Percentiles rank a stretch among this genome's conserved stretches.
These are phyloP conservation scores for Cyclotella atomus DNA, from an alignment of 108 stramenopile genomes.

Conservation along the genomic window DNA sequence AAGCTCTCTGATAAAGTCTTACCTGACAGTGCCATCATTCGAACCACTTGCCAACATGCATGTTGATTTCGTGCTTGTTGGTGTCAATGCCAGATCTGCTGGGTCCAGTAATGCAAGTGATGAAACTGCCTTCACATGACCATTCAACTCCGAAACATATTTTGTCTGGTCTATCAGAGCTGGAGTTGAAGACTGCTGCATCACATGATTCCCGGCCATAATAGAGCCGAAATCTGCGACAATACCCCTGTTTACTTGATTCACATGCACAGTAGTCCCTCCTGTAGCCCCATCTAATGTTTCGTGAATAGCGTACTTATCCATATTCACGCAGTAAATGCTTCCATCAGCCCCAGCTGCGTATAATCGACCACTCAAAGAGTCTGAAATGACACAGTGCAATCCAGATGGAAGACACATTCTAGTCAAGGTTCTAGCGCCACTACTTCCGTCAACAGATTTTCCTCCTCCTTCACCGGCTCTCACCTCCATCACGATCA, in stretches of 20 bases:
- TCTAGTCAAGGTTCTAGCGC: slow-evolving; percentile 57
- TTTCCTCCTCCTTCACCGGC: neutral
- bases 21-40: slow-evolving; percentile 66
- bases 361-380: slow-evolving; percentile 58
- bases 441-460: neutral
- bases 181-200: neutral
- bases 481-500: slow-evolving; percentile 65
- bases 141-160: slow-evolving; percentile 59
- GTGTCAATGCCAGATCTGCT: slow-evolving; percentile 21
- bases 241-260: neutral
- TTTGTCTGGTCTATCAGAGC: slow-evolving; percentile 23
- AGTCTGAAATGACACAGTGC: slow-evolving; percentile 42
- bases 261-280: slow-evolving; percentile 26
- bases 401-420: slow-evolving; percentile 67
- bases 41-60: slow-evolving; percentile 70
- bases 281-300: slow-evolving; percentile 39
- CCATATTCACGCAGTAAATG: slow-evolving; percentile 73
- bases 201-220: slow-evolving; percentile 19
- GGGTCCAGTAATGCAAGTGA: slow-evolving; percentile 66
- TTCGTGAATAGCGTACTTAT: slow-evolving; percentile 63
- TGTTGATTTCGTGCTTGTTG: neutral
- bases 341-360: slow-evolving; percentile 68
- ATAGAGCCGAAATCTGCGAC: slow-evolving; percentile 27
- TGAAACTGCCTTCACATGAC: slow-evolving; percentile 71
- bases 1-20: no score